Evolutionary conservation across 768 basidiomycete genomes (phyloP).

Genomic region (Auricularia cornea): DNA sequence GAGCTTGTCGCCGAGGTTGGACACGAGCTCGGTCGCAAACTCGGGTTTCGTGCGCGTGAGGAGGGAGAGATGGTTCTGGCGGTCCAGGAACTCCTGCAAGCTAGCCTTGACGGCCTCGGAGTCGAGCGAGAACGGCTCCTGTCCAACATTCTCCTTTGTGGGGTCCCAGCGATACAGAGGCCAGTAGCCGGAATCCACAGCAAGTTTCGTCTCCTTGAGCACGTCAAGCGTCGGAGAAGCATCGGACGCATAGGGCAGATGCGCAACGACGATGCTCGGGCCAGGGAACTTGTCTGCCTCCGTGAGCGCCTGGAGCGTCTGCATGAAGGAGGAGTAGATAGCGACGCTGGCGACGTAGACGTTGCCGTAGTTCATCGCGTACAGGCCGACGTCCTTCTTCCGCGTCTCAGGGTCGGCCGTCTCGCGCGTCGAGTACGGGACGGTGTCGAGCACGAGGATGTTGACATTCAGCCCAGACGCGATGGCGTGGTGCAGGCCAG

Average conservation of each 20-base stretch:
- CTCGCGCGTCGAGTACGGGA: conserved; percentile 78
- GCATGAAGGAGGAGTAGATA: conserved; percentile 90
- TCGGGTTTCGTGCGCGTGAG: conserved; percentile 74
- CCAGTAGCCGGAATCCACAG: conserved; percentile 96
- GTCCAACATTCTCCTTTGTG: conserved; percentile 58
- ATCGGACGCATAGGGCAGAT: conserved; percentile 82
- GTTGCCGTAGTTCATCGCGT: conserved; percentile 97
- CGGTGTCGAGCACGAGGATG: conserved; percentile 88
- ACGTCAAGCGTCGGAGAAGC: conserved; percentile 73
- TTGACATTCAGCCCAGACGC: conserved; percentile 89
- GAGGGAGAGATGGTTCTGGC: conserved; percentile 94
- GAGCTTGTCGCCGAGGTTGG: conserved; percentile 75
- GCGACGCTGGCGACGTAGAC: conserved; percentile 95
- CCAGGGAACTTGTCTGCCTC: conserved; percentile 89
- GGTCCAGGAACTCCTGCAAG: conserved; percentile 85
- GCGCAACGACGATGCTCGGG: conserved; percentile 87
- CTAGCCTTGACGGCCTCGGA: conserved; percentile 92
- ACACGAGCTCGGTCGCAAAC: conserved; percentile 73
- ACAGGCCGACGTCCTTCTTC: conserved; percentile 94
- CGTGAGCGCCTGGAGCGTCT: conserved; percentile 81
- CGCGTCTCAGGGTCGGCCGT: conserved; percentile 60
- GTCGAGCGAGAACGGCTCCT: conserved; percentile 87
- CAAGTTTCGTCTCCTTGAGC: conserved; percentile 95
- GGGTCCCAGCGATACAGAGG: conserved; percentile 98
- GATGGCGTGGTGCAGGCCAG: conserved; percentile 90